phyloP scores from a whole-genome alignment of 345 rosid genomes.

The Euphorbia pulcherrima region DNA sequence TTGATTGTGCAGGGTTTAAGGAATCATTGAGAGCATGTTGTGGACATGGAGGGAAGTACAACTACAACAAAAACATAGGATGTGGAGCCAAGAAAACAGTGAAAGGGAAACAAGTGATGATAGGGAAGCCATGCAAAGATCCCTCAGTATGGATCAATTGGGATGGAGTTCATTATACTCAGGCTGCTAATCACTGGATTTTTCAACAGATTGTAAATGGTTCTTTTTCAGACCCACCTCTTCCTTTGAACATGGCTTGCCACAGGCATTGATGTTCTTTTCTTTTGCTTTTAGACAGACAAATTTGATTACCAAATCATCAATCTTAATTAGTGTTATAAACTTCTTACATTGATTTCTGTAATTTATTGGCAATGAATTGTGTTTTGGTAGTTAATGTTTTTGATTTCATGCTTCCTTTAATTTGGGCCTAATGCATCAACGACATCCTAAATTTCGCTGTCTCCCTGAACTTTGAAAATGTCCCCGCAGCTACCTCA shows the following conservation, averaged over 20 bases:
- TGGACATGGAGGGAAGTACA: conserved; percentile 78
- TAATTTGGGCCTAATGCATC: no score
- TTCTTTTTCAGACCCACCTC: conserved; percentile 36
- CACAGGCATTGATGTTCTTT: conserved; percentile 12
- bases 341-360: no score
- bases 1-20: conserved; percentile 43
- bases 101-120: conserved; percentile 42
- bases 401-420: no score
- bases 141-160: conserved; percentile 38
- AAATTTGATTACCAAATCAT: background rate
- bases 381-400: no score
- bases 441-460: no score
- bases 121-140: conserved; percentile 48
- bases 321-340: no score
- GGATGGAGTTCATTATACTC: conserved; percentile 54
- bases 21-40: conserved; percentile 61
- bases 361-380: no score
- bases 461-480: no score
- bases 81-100: conserved; percentile 49
- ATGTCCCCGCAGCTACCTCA: no score
- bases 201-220: conserved; percentile 32
- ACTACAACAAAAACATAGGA: conserved; percentile 43
- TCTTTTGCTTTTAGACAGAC: background rate
- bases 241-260: conserved; percentile 43
- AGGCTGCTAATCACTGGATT: conserved; percentile 44